A percentile compares a stretch with the other conserved stretches of the same genome.
Evolutionary conservation across 345 rosid species (phyloP).

Genomic region (Carallia brachiata): DNA sequence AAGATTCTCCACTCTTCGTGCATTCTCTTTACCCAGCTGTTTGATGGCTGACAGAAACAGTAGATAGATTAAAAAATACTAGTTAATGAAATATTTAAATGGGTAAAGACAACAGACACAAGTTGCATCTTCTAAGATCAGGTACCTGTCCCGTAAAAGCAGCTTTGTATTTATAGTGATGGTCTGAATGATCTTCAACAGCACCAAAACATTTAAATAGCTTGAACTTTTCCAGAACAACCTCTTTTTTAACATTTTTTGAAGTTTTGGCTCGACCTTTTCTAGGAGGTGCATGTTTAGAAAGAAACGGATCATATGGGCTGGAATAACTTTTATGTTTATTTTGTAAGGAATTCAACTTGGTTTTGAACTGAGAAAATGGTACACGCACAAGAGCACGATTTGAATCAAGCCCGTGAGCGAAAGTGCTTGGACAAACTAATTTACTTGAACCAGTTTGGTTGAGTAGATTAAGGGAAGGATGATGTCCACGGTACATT

Average conservation of each 20-base stretch:
- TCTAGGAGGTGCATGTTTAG: conserved; percentile 22
- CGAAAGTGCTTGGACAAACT: conserved; percentile 7
- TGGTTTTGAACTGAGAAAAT: conserved; percentile 15
- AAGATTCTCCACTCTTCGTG: conserved; percentile 89
- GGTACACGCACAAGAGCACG: conserved; percentile 13
- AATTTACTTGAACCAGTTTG: conserved; percentile 16
- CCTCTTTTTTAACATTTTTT: conserved; percentile 37
- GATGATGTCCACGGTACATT: conserved; percentile 6
- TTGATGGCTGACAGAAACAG: conserved; percentile 46
- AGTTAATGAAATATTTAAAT: not conserved
- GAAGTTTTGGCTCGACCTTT: conserved; percentile 32
- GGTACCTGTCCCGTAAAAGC: conserved; percentile 53
- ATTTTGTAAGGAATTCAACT: not conserved
- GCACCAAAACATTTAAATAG: conserved; percentile 75
- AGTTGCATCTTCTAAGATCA: conserved; percentile 14
- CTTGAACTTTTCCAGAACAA: conserved; percentile 47
- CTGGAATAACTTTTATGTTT: conserved; percentile 9
- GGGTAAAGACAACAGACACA: not conserved
- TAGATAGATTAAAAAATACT: not conserved
- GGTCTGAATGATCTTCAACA: conserved; percentile 69
- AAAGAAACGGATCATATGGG: conserved; percentile 13
- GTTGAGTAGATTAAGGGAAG: conserved; percentile 6
- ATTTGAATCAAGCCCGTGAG: conserved; percentile 4
- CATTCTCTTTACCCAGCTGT: conserved; percentile 68
- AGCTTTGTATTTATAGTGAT: conserved; percentile 43